Percentiles rank a stretch among this genome's conserved stretches.
Evolutionary conservation across 768 basidiomycete genomes (phyloP).

Genomic region (Amanita phalloides): DNA sequence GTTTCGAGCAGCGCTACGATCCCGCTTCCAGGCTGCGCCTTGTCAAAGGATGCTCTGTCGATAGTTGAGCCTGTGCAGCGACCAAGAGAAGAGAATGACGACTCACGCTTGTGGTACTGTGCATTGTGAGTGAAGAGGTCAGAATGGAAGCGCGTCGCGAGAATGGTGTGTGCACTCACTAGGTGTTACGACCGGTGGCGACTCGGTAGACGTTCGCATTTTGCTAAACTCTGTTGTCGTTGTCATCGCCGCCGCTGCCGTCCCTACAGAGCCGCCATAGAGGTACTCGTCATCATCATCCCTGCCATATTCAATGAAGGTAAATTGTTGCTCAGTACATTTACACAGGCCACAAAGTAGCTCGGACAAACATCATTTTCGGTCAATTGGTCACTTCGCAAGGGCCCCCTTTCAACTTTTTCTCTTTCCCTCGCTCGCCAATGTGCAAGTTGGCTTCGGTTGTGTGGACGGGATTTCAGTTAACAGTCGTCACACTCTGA

Average conservation of each 20-base stretch:
- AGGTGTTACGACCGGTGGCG: slow-evolving; percentile 13
- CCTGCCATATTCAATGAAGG: slow-evolving; percentile 20
- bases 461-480: too few species aligned
- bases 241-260: not conserved
- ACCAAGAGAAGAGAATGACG: slow-evolving; percentile 12
- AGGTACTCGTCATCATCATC: slow-evolving; percentile 79
- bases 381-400: not conserved
- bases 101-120: slow-evolving; percentile 61
- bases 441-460: too few species aligned
- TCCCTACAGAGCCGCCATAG: slow-evolving; percentile 56
- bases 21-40: slow-evolving; percentile 33
- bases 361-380: slow-evolving; percentile 4
- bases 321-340: not conserved
- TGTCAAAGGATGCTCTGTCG: slow-evolving; percentile 28
- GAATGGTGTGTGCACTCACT: slow-evolving; percentile 18
- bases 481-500: too few species aligned
- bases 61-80: slow-evolving; percentile 1
- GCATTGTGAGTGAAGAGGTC: slow-evolving; percentile 24
- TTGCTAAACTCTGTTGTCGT: slow-evolving; percentile 18
- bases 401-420: too few species aligned
- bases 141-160: slow-evolving; percentile 19
- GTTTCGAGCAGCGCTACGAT: slow-evolving; percentile 40
- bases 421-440: too few species aligned
- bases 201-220: slow-evolving; percentile 1
- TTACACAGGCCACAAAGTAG: not conserved